A percentile compares a stretch with the other conserved stretches of the same genome.
Evolutionary conservation across 2,329 filamentous ascomycete species (phyloP).

Genomic region (Trichophyton mentagrophytes): DNA sequence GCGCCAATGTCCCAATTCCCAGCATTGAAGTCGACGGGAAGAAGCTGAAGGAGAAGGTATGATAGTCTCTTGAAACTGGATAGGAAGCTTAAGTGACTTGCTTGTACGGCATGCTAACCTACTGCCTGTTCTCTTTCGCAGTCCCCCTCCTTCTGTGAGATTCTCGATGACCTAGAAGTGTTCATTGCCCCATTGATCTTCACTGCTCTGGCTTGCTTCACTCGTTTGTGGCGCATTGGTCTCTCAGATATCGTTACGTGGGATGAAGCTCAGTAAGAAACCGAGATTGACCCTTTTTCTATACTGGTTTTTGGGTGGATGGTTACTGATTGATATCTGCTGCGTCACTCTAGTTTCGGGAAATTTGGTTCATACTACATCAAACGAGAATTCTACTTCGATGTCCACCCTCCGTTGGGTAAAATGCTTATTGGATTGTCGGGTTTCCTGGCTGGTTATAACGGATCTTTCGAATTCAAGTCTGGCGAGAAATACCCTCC

Average conservation of each 20-base stretch:
- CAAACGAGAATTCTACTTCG: slow-evolving; percentile 98
- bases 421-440: slow-evolving; percentile 98
- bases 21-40: slow-evolving; percentile 19
- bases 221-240: slow-evolving; percentile 55
- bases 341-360: slow-evolving; percentile 27
- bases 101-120: not conserved
- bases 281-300: slow-evolving; percentile 4
- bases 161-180: slow-evolving; percentile 47
- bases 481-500: slow-evolving; percentile 90
- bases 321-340: not conserved
- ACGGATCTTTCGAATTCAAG: slow-evolving; percentile 98
- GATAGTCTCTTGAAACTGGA: not conserved
- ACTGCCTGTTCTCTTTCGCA: not conserved
- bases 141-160: slow-evolving; percentile 20
- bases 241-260: slow-evolving; percentile 60
- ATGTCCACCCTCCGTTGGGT: slow-evolving; percentile 87
- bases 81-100: not conserved
- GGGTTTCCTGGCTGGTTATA: slow-evolving; percentile 92
- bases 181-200: slow-evolving; percentile 52
- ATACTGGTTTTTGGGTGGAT: not conserved
- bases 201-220: slow-evolving; percentile 52
- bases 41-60: slow-evolving; percentile 27
- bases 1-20: slow-evolving; percentile 15
- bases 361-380: slow-evolving; percentile 99
- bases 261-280: slow-evolving; percentile 59